Evolutionary conservation across 345 rosid species (phyloP).

Genomic region (Linum usitatissimum): DNA sequence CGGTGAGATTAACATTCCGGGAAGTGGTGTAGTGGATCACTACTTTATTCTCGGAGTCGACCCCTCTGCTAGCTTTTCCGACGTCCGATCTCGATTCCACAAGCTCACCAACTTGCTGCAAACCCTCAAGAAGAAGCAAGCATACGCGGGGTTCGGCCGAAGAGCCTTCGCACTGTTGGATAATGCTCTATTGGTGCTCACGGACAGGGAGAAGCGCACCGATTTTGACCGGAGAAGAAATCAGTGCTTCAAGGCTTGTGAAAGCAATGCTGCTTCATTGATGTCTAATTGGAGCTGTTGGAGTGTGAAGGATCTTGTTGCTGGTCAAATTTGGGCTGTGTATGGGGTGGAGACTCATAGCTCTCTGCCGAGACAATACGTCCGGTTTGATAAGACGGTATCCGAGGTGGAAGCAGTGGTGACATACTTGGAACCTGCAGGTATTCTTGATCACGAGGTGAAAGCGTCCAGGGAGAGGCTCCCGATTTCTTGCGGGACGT

Average conservation of each 20-base stretch:
- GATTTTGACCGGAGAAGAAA: conserved; percentile 14
- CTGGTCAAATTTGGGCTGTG: conserved; percentile 16
- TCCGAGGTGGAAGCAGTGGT: conserved; percentile 7
- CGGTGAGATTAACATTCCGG: conserved; percentile 10
- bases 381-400: conserved; percentile 1
- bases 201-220: conserved; percentile 7
- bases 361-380: conserved; percentile 12
- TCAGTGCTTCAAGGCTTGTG: conserved; percentile 8
- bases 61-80: conserved; percentile 10
- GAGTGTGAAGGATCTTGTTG: not conserved
- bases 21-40: conserved; percentile 11
- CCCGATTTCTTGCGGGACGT: conserved; percentile 14
- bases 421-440: conserved; percentile 14
- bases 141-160: conserved; percentile 6
- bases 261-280: not conserved
- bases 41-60: conserved; percentile 14
- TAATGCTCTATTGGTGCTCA: conserved; percentile 12
- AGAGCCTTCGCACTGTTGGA: conserved; percentile 14
- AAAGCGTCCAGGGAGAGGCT: conserved; percentile 6
- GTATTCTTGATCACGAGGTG: conserved; percentile 10
- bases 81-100: conserved; percentile 6
- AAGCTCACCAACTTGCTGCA: conserved; percentile 19
- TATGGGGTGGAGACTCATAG: not conserved
- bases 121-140: conserved; percentile 4
- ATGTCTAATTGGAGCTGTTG: not conserved